Evolutionary conservation across 345 rosid species (phyloP).

Genomic region (Gossypium australe): DNA sequence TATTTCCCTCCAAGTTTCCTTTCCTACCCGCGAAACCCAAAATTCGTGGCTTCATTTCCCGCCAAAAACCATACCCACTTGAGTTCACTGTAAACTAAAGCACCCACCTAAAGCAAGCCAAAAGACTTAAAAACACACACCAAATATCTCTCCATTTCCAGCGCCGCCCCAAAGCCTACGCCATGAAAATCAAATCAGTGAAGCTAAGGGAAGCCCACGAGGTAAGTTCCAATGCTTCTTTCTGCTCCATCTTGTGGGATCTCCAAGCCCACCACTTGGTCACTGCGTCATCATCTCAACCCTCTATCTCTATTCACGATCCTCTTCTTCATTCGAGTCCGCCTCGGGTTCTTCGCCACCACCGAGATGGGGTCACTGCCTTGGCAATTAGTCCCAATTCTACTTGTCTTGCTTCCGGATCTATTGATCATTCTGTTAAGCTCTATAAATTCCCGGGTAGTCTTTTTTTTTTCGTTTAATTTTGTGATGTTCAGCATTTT

Average conservation of each 20-base stretch:
- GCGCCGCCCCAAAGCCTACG: background rate
- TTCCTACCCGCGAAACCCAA: constrained; percentile 12
- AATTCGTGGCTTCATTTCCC: background rate
- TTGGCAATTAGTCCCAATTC: constrained; percentile 82
- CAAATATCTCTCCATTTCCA: background rate
- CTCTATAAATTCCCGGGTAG: constrained; percentile 94
- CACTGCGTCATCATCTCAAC: constrained; percentile 83
- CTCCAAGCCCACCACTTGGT: constrained; percentile 62
- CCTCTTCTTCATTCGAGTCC: constrained; percentile 52
- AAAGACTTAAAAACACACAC: background rate
- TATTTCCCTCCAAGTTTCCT: background rate
- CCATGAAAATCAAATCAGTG: constrained; percentile 75
- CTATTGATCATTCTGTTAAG: constrained; percentile 91
- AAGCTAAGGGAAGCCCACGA: constrained; percentile 87
- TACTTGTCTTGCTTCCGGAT: constrained; percentile 91
- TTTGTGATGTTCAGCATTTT: background rate
- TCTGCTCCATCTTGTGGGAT: constrained; percentile 93
- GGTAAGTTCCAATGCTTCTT: constrained; percentile 42
- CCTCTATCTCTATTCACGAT: constrained; percentile 70
- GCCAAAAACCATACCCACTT: constrained; percentile 6
- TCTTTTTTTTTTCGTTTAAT: background rate
- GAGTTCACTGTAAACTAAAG: background rate
- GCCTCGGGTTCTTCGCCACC: constrained; percentile 78
- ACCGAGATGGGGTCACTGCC: constrained; percentile 88
- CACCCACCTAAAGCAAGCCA: background rate